These are phyloP conservation scores for Naematelia encephala DNA, from an alignment of 768 basidiomycete species.

Conservation along the genomic window DNA sequence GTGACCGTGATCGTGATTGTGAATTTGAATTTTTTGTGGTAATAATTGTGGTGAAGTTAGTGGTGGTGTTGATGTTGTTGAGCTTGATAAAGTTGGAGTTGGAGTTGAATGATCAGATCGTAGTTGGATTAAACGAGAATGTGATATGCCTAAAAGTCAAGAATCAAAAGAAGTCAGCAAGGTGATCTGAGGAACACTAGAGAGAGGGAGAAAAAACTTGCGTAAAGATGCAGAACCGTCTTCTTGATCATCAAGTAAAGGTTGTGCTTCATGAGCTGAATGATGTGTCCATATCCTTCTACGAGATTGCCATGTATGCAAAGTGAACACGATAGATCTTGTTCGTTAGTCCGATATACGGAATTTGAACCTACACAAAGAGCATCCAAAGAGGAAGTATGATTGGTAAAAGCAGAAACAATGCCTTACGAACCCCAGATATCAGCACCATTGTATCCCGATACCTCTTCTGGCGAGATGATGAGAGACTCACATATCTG, in stretches of 20 bases:
- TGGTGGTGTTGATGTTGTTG: neutral
- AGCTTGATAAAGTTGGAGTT: neutral
- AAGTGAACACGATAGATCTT: slow-evolving; percentile 15
- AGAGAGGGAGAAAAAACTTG: neutral
- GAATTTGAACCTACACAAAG: slow-evolving; percentile 8
- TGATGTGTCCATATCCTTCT: neutral
- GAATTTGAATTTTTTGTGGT: neutral
- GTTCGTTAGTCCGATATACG: too few species aligned
- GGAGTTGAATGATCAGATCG: slow-evolving; percentile 1
- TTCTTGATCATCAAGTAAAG: slow-evolving; percentile 2
- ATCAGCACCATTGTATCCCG: too few species aligned
- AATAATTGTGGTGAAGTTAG: neutral
- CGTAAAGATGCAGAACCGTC: slow-evolving; percentile 2
- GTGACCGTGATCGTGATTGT: too few species aligned
- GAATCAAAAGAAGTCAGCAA: neutral
- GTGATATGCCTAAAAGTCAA: neutral
- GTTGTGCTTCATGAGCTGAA: neutral
- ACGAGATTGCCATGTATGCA: slow-evolving; percentile 18
- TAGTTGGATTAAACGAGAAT: neutral
- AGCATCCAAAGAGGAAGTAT: neutral
- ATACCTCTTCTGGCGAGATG: too few species aligned
- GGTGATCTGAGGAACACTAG: too few species aligned
- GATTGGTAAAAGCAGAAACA: neutral
- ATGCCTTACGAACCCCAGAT: neutral
- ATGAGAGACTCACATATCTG: slow-evolving; percentile 32